Base-by-base conservation (phyloP, 129 eudicot species). In the Flaveria bidentis region DNA sequence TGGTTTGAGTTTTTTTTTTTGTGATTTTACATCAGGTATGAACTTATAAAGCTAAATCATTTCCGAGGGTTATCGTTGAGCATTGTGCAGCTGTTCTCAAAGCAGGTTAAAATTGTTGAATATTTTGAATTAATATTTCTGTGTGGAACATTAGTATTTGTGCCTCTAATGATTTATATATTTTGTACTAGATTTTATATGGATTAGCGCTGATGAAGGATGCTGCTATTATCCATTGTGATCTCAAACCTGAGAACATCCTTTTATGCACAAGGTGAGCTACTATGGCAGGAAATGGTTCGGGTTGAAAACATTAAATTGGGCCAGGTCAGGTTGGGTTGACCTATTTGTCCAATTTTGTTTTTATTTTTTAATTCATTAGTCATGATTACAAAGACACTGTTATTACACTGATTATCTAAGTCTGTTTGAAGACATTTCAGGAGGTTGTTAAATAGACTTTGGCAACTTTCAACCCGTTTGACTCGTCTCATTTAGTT, bases 221-320 rank as follows among this genome's bases (percentile, higher is more conserved):
- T 77, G 97, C 99, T 85, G 96, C 92, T 50, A 91, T 95, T 72
- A 95, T 95, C 80, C 97, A 95, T 74, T 95, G 99, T 72, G 99
- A 95, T 86, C 83, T 95, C 61, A 95, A 95, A 83, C 97, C 97
- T 25, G 99, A 95, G 64, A 95, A 95, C 87, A 95, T 95, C 78
- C 99, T 95, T 67, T 74, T 95, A 83, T 86, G 96, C 79, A 85
- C 97, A 28, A 89, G 97, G 99, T 89, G 49, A 81, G 84, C 73
- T 69, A 61, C 77, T 73, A 51, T 60, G 14, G 61, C 20, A 70
- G 44, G 18, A 70, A 49, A 71, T 2, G 26, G 51, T 46, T 57
- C 7, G 18, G 4, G 69, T 16, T 26, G 42, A 61, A 64, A 36
- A 47, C 41, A 36, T 67, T 33, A 39, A 72, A 33, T 4, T 7